Evolutionary conservation across 805 yeast species (phyloP).

Genomic region (Teunomyces tritomae): DNA sequence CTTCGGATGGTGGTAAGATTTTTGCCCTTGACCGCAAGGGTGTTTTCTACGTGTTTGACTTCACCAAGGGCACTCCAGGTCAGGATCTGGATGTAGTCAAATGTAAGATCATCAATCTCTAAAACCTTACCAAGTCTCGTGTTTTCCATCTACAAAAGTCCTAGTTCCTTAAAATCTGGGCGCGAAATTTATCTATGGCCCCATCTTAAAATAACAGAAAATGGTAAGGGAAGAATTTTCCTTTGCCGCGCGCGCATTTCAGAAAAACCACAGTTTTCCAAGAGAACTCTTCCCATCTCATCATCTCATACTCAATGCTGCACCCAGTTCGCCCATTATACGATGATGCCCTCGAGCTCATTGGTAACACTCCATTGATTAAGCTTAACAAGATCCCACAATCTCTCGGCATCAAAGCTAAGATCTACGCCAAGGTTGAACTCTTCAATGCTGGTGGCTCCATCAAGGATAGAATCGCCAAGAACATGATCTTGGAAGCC

Average conservation of each 20-base stretch:
- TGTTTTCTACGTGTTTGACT: constrained; percentile 72
- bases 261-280: background rate
- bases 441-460: constrained; percentile 88
- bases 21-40: constrained; percentile 83
- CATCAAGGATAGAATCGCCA: constrained; percentile 85
- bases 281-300: background rate
- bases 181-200: too few species aligned
- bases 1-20: constrained; percentile 77
- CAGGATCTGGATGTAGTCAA: constrained; percentile 64
- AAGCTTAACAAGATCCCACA: constrained; percentile 74
- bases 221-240: background rate
- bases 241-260: too few species aligned
- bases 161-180: too few species aligned
- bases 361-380: constrained; percentile 84
- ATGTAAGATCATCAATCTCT: constrained; percentile 52
- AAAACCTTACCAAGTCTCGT: too few species aligned
- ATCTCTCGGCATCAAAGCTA: constrained; percentile 70
- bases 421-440: constrained; percentile 71
- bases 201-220: too few species aligned
- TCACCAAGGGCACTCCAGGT: constrained; percentile 78
- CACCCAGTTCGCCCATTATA: constrained; percentile 34
- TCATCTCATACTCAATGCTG: background rate
- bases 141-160: too few species aligned
- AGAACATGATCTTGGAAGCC: constrained; percentile 83
- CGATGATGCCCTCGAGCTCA: constrained; percentile 64